These are phyloP conservation scores for Syzygium aqueum DNA, from an alignment of 345 rosid genomes.

Conservation along the genomic window DNA sequence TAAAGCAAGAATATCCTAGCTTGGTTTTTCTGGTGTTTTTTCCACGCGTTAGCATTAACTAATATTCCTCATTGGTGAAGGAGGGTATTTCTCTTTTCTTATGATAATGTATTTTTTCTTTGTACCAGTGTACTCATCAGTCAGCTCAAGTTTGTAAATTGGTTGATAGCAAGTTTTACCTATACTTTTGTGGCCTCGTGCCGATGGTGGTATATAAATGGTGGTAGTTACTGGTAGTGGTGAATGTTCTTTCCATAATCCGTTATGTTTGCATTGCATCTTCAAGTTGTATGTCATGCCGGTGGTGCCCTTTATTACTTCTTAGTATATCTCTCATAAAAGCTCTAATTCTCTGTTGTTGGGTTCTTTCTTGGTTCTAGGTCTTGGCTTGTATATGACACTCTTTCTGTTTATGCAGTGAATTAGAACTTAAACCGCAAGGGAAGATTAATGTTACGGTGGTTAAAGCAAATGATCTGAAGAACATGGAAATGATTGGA, in stretches of 20 bases:
- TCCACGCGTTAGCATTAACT: background rate
- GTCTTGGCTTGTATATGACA: background rate
- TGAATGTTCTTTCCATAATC: background rate
- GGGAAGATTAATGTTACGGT: constrained; percentile 70
- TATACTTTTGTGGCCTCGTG: background rate
- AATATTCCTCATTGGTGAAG: background rate
- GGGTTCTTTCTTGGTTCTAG: background rate
- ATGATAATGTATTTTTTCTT: background rate
- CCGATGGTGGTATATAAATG: background rate
- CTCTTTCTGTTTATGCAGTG: constrained; percentile 40
- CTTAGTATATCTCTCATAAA: background rate
- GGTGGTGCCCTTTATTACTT: background rate
- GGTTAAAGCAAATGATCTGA: constrained; percentile 73
- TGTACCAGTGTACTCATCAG: background rate
- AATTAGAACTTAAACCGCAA: constrained; percentile 93
- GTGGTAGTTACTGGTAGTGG: background rate
- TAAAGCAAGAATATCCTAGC: background rate
- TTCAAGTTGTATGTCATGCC: background rate
- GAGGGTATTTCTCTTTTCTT: background rate
- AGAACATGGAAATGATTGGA: constrained; percentile 98
- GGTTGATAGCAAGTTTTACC: background rate
- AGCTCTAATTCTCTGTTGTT: background rate
- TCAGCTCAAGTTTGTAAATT: background rate
- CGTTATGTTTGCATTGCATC: background rate
- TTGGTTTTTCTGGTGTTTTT: background rate